Base-by-base conservation (phyloP, 495 filamentous ascomycete species). In the Penicillium soppii region DNA sequence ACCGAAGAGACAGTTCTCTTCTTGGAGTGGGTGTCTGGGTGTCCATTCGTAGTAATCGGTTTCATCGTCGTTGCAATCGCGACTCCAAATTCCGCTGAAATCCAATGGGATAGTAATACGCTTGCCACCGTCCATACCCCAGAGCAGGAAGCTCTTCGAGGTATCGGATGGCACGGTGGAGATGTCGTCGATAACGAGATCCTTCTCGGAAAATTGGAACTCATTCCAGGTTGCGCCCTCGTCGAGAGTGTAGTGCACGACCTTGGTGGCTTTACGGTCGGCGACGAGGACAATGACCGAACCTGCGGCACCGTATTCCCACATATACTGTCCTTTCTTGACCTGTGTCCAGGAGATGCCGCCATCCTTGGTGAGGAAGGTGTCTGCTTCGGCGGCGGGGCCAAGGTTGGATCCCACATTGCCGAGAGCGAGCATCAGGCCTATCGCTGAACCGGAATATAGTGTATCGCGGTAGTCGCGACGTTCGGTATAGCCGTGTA, bases 401-500 rank as follows among this genome's bases (percentile, higher is more conserved):
- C 57, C 62, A 8, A 74, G 79, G 30, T 76, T 72, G 29, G 85
- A 77, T 21, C 95, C 95, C 23, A 97, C 92, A 56, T 97, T 97
- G 39, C 95, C 95, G 56, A 89, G 77, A 5, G 79, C 95, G 62
- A 99, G 82, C 84, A 97, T 91, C 47, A 99, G 65, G 7, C 95
- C 95, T 37, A 97, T 83, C 17, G 94, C 95, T 25, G 90, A 90
- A 19, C 83, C 78, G 12, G 91, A 96, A 13, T 90, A 92, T 64
- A 87, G 96, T 0, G 87, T 94, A 64, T 95, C 86, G 19, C 85
- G 71, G 41, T 79, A 81, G 60, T 96, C 88, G 41, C 57, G 68
- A 53, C 94, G 87, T 61, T 97, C 92, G 0, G 95, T 97, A 63
- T 95, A 99, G 35, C 91, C 87, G 67, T 97, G 95, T 17, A 99